Conservation (phyloP, 371 early-diverging fungal genomes). For the Funneliformis caledonium region DNA sequence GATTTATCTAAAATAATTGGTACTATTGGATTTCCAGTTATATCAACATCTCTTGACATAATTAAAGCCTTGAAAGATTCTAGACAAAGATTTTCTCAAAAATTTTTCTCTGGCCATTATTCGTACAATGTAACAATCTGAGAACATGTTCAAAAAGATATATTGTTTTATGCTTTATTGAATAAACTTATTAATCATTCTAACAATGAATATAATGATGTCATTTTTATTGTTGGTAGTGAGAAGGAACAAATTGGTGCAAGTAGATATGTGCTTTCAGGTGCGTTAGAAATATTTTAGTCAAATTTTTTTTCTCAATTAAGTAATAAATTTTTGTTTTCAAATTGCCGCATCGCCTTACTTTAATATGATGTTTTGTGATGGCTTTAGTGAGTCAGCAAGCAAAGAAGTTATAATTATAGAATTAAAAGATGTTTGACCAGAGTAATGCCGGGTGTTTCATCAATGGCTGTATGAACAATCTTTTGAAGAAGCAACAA, state of each 20-base stretch:
- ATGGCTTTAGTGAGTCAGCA: not conserved
- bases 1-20: not conserved
- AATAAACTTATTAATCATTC: not conserved
- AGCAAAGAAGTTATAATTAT: not conserved
- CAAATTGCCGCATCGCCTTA: not conserved
- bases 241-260: not conserved
- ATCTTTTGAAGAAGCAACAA: not conserved
- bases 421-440: not conserved
- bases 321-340: not conserved
- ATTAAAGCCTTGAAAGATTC: not conserved
- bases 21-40: not conserved
- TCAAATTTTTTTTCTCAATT: not conserved
- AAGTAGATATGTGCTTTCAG: conserved; percentile 15
- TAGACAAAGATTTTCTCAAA: too few species aligned
- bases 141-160: not conserved
- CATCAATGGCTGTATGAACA: conserved; percentile 1
- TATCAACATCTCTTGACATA: not conserved
- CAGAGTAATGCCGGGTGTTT: not conserved
- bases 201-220: not conserved
- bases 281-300: not conserved
- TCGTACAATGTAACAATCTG: too few species aligned
- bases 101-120: not conserved
- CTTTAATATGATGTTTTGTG: not conserved
- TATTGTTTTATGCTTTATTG: not conserved
- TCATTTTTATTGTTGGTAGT: not conserved